phyloP scores from a whole-genome alignment of 768 basidiomycete species.

The Lactarius indigo region DNA sequence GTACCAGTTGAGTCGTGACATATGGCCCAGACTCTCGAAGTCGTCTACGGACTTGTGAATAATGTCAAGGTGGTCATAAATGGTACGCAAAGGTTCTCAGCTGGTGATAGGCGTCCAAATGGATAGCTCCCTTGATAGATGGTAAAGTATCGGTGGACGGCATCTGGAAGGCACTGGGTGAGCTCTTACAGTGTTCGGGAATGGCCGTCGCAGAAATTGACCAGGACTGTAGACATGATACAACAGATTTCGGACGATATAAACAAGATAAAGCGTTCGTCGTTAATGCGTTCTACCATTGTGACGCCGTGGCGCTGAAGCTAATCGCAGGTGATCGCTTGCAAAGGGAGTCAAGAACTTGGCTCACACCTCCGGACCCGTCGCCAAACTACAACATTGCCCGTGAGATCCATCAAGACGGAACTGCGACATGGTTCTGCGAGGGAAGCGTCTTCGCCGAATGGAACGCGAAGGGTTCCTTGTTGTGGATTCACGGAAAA shows the following conservation, averaged over 20 bases:
- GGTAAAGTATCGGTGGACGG: background rate
- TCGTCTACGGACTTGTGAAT: background rate
- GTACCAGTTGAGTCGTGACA: too few relatives aligned
- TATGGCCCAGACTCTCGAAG: conserved; percentile 2
- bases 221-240: background rate
- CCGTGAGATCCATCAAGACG: background rate
- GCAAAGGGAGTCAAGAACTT: background rate
- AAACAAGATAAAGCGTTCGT: conserved; percentile 6
- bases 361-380: conserved; percentile 11
- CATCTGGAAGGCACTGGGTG: background rate
- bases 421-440: conserved; percentile 3
- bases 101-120: background rate
- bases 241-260: background rate
- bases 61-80: background rate
- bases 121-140: background rate
- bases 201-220: background rate
- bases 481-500: conserved; percentile 11
- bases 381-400: conserved; percentile 2
- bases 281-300: background rate
- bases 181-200: background rate
- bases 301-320: background rate
- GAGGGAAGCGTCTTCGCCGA: background rate
- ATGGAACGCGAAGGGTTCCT: conserved; percentile 2
- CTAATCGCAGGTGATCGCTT: background rate
- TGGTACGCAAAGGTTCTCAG: background rate